Conservation (phyloP, 192 early-diverging fungal species). For the Dispira simplex region DNA sequence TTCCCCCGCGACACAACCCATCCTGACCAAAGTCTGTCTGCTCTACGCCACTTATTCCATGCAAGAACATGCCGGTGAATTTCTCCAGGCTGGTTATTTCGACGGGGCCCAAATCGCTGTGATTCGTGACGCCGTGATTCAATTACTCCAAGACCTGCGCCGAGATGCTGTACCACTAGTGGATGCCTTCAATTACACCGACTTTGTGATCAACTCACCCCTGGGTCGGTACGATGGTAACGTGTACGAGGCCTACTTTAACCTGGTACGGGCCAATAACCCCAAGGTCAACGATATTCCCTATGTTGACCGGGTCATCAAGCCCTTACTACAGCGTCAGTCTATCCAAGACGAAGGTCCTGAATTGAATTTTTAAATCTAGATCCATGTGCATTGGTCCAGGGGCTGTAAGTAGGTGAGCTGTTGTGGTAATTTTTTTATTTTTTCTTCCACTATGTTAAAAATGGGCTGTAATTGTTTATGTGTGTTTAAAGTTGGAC, state of each 20-base stretch:
- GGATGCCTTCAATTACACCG: conserved; percentile 78
- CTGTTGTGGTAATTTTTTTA: not conserved
- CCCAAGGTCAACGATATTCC: conserved; percentile 43
- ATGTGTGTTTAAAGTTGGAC: no score
- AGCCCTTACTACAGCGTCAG: conserved; percentile 53
- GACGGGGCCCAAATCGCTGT: conserved; percentile 48
- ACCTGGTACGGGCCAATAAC: conserved; percentile 61
- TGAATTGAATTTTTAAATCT: conserved; percentile 51
- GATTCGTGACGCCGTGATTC: conserved; percentile 46
- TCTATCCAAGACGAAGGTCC: conserved; percentile 32
- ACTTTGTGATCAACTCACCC: conserved; percentile 81
- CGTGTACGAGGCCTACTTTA: conserved; percentile 78
- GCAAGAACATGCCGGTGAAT: conserved; percentile 64
- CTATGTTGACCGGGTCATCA: conserved; percentile 68
- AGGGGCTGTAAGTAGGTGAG: no score
- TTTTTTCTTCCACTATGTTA: not conserved
- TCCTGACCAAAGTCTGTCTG: conserved; percentile 53
- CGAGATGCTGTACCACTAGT: conserved; percentile 68
- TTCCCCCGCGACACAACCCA: conserved; percentile 36
- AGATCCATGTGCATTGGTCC: conserved; percentile 7
- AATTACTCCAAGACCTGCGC: conserved; percentile 51
- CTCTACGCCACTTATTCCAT: conserved; percentile 77
- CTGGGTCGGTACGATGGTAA: conserved; percentile 75
- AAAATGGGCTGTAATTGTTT: no score
- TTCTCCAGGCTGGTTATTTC: conserved; percentile 78